Conservation (phyloP, 352 stramenopile genomes). For the Phytophthora foliorum region DNA sequence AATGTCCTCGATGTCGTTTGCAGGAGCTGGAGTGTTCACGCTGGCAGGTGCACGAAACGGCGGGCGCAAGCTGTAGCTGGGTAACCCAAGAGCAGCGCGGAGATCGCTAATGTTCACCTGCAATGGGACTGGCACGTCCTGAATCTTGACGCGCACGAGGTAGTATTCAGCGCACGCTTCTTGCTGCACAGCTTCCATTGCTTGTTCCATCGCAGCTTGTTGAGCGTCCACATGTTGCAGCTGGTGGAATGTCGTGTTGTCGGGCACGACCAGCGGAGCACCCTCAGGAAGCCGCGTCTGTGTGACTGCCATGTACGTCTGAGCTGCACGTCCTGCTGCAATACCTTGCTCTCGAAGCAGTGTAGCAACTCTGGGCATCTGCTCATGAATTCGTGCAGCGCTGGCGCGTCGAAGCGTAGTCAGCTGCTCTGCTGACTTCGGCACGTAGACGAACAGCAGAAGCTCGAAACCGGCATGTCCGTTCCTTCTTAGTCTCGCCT, state of each 20-base stretch:
- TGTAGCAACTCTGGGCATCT: conserved; percentile 18
- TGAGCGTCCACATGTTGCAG: conserved; percentile 13
- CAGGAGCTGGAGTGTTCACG: background rate
- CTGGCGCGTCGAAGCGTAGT: conserved; percentile 1
- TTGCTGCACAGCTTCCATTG: background rate
- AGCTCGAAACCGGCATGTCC: conserved; percentile 25
- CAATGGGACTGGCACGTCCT: conserved; percentile 9
- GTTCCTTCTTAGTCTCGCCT: conserved; percentile 10
- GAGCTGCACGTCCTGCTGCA: background rate
- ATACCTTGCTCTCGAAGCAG: conserved; percentile 15
- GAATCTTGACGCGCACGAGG: background rate
- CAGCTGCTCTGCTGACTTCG: conserved; percentile 9
- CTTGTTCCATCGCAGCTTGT: background rate
- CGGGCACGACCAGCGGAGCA: background rate
- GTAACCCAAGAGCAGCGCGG: background rate
- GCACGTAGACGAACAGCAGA: conserved; percentile 23
- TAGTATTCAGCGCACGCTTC: background rate
- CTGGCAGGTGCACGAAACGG: conserved; percentile 9
- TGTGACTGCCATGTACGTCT: conserved; percentile 23
- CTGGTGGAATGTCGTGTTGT: conserved; percentile 14
- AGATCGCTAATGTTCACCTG: conserved; percentile 17
- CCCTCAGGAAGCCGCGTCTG: conserved; percentile 20
- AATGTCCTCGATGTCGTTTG: conserved; percentile 4
- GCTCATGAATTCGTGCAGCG: conserved; percentile 14
- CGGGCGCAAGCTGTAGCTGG: conserved; percentile 10